Evolutionary conservation across 2,329 filamentous ascomycete species (phyloP), one percentile per base, ranked within the genome.

Genomic region (Pseudocercospora cruenta): DNA sequence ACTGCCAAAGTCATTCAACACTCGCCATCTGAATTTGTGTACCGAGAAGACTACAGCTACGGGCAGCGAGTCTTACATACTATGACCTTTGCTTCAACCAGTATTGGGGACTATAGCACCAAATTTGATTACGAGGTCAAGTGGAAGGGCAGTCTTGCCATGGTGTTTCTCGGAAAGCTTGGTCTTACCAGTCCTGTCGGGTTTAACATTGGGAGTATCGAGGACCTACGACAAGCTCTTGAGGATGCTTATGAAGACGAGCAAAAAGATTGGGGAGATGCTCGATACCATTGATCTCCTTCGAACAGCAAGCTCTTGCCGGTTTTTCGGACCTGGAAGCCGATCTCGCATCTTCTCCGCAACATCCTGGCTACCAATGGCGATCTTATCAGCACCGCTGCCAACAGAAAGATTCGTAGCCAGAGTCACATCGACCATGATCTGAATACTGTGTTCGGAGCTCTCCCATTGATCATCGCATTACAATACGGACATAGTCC

Each of bases 251-350:
- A 53, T 61, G 58, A 43, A 33, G 65, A 64, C 39, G 61, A 1
- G 84, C 86, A 0, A 81, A 84, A 66, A 77, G 82, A 7, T 24
- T 63, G 64, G 64, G 64, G 60, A 12, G 54, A 21, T 59, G 54
- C 60, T 31, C 36, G 60, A 19, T 66, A 63, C 43, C 33, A 57
- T 7, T 66, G 47, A 57, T 47, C 31, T 45, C 53, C 16, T 16
- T 16, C 36, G 19, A 21, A 51, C 22, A 31, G 12, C 24, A 28
- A 22, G 21, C 26, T 14, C 14, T 33, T 31, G 51, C 51, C 51
- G 51, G 12, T 55, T 55, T 31, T n/a, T 9, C 51, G 51, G 51
- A n/a, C 51, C 51, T 55, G 4, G 51, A 16, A n/a, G 47, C 51
- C 51, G 51, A 55, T 55, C 51, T 55, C 51, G 51, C 51, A 55